These are phyloP conservation scores for Aegilops tauschii DNA, from an alignment of 176 grass and related monocot species.

Conservation along the genomic window DNA sequence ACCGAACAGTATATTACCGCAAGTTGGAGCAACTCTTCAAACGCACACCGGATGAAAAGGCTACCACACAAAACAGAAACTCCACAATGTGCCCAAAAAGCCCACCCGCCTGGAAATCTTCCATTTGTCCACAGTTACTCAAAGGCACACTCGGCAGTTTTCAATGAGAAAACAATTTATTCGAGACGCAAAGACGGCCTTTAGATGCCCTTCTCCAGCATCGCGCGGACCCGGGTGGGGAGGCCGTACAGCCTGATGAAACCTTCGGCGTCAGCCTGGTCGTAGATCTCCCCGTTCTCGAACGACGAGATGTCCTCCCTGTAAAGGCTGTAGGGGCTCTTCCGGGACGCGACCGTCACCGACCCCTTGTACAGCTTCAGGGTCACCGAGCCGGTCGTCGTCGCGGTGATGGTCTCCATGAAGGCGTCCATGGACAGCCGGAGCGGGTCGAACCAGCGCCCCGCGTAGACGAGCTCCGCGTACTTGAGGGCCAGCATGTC, in stretches of 20 bases:
- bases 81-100: background rate
- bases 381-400: constrained; percentile 57
- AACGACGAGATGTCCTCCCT: constrained; percentile 91
- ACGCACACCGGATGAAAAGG: background rate
- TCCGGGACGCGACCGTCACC: constrained; percentile 43
- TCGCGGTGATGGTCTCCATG: constrained; percentile 64
- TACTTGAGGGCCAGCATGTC: constrained; percentile 79
- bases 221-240: constrained; percentile 66
- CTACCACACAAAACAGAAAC: background rate
- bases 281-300: constrained; percentile 83
- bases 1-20: background rate
- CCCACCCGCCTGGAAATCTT: background rate
- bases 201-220: constrained; percentile 63
- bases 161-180: background rate
- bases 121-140: background rate
- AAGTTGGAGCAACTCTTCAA: background rate
- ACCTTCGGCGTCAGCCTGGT: constrained; percentile 77
- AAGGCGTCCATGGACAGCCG: constrained; percentile 66
- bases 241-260: constrained; percentile 90
- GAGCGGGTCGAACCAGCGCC: constrained; percentile 81
- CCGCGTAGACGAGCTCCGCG: constrained; percentile 78
- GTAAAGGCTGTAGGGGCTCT: constrained; percentile 82
- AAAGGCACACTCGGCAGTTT: background rate
- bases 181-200: background rate
- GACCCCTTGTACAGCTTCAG: constrained; percentile 94